phyloP scores from a whole-genome alignment of 768 basidiomycete genomes.

The Boletus eberwhitei region DNA sequence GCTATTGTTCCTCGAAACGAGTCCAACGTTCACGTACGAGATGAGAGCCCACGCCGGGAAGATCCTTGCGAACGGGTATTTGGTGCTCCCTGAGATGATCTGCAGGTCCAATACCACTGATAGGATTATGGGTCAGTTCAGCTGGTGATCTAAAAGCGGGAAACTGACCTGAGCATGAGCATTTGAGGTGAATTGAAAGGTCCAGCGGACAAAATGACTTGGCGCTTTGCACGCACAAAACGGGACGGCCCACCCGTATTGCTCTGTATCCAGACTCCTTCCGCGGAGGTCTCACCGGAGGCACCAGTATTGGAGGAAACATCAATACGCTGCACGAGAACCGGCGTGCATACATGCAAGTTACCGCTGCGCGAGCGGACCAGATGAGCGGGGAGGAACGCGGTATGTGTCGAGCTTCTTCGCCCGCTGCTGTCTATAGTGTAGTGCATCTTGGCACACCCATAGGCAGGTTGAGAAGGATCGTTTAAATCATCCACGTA shows the following conservation, averaged over 20 bases:
- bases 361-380: conserved; percentile 1
- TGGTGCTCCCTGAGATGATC: background rate
- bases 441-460: conserved; percentile 3
- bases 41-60: conserved; percentile 26
- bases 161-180: conserved; percentile 32
- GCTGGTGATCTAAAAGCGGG: background rate
- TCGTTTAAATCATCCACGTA: background rate
- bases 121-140: background rate
- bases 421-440: conserved; percentile 1
- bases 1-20: background rate
- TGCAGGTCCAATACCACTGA: background rate
- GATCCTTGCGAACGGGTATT: background rate
- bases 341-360: conserved; percentile 12
- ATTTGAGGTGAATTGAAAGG: conserved; percentile 42
- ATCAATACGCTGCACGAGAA: background rate
- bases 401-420: conserved; percentile 12
- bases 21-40: conserved; percentile 22
- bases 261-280: conserved; percentile 1
- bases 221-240: conserved; percentile 12
- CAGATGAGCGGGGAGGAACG: conserved; percentile 11
- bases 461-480: background rate
- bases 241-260: background rate
- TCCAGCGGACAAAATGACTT: conserved; percentile 33
- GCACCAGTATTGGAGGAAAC: background rate
- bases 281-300: background rate